These are phyloP conservation scores for Neurospora sp. DNA, from an alignment of 495 filamentous ascomycete species.

Conservation along the genomic window DNA sequence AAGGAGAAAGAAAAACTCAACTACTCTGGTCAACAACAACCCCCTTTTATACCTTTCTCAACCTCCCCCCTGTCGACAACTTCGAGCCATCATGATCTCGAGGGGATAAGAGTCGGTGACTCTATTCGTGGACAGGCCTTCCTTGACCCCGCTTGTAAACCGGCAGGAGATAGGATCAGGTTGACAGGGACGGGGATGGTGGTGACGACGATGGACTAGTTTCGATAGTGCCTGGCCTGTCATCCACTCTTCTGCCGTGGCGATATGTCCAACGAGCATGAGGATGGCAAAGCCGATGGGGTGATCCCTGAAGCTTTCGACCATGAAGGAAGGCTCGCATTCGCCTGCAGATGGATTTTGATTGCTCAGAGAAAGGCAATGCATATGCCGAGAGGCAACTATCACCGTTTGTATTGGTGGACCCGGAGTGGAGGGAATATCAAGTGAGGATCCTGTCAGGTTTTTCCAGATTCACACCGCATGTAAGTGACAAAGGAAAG, in stretches of 20 bases:
- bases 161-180: conserved; percentile 22
- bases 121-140: conserved; percentile 34
- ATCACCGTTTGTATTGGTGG: conserved; percentile 26
- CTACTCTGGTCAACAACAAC: conserved; percentile 28
- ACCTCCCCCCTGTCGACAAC: conserved; percentile 8
- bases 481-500: conserved; percentile 18
- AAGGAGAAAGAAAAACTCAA: conserved; percentile 46
- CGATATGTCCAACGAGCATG: conserved; percentile 32
- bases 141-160: conserved; percentile 33
- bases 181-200: conserved; percentile 14
- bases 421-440: conserved; percentile 12
- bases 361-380: conserved; percentile 37
- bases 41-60: conserved; percentile 55
- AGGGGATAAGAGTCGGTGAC: conserved; percentile 40
- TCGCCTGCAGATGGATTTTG: conserved; percentile 29
- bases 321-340: conserved; percentile 23
- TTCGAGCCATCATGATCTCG: conserved; percentile 26
- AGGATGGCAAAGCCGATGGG: conserved; percentile 21
- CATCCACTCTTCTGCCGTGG: conserved; percentile 41
- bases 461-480: conserved; percentile 6
- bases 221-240: conserved; percentile 24
- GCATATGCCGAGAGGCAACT: conserved; percentile 28
- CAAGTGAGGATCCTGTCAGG: conserved; percentile 14
- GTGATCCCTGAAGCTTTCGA: conserved; percentile 26
- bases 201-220: conserved; percentile 24